Conservation (phyloP, 2,329 filamentous ascomycete genomes). For the Trichophyton schoenleinii region DNA sequence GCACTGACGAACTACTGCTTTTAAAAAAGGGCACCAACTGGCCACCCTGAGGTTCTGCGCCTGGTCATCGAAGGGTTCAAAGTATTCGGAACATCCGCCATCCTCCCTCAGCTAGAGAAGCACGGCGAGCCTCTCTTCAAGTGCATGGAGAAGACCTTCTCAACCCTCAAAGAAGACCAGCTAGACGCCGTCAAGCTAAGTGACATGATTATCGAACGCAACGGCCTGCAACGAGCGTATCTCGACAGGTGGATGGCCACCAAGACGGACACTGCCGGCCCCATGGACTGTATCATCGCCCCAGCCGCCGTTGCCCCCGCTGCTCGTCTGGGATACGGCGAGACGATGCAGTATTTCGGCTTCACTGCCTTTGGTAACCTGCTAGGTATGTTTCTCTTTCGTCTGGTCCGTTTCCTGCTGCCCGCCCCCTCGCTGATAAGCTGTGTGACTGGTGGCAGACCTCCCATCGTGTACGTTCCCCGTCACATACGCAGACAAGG, state of each 20-base stretch:
- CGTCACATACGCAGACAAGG: constrained; percentile 14
- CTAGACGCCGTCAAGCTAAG: constrained; percentile 12
- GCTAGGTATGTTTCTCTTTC: constrained; percentile 15
- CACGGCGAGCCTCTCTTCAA: constrained; percentile 19
- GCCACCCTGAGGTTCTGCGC: constrained; percentile 22
- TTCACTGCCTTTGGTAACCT: constrained; percentile 20
- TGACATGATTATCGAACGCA: constrained; percentile 19
- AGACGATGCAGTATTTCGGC: constrained; percentile 17
- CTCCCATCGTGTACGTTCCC: constrained; percentile 17
- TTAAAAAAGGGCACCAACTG: constrained; percentile 18
- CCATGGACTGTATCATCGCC: constrained; percentile 15
- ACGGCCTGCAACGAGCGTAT: constrained; percentile 16
- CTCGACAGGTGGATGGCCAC: constrained; percentile 16
- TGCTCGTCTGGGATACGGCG: constrained; percentile 16
- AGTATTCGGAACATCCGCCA: constrained; percentile 24
- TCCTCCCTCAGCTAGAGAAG: constrained; percentile 19
- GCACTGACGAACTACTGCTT: not conserved
- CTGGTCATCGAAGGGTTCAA: constrained; percentile 22
- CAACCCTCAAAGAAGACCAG: not conserved
- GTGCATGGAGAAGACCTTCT: constrained; percentile 11
- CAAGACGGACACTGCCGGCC: constrained; percentile 8
- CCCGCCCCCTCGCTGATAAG: not conserved
- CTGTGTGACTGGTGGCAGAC: constrained; percentile 13
- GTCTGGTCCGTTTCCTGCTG: not conserved
- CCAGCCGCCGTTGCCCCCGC: constrained; percentile 13